Conservation (phyloP, 2,329 filamentous ascomycete genomes). For the Tolypocladium cylindrosporum region DNA sequence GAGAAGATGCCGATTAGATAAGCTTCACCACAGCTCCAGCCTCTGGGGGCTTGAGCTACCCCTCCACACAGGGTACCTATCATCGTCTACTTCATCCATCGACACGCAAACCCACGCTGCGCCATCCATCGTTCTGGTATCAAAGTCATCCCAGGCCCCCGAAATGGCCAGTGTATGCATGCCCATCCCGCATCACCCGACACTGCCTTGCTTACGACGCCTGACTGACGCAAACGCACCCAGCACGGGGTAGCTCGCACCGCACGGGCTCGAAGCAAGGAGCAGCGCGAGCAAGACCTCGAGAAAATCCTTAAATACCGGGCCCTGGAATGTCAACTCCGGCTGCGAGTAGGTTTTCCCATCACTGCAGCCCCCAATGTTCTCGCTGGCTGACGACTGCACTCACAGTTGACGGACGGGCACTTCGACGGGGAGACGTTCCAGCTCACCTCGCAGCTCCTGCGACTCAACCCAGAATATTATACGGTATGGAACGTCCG, state of each 20-base stretch:
- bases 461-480: slow-evolving; percentile 75
- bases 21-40: background rate
- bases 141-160: background rate
- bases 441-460: slow-evolving; percentile 59
- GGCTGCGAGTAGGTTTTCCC: slow-evolving; percentile 42
- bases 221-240: background rate
- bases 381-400: background rate
- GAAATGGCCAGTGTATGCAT: background rate
- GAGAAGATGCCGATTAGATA: background rate
- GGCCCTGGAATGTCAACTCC: slow-evolving; percentile 57
- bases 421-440: slow-evolving; percentile 49
- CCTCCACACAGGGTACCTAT: background rate
- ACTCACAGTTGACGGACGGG: slow-evolving; percentile 23
- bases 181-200: background rate
- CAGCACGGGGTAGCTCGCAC: slow-evolving; percentile 79
- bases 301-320: slow-evolving; percentile 70
- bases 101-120: background rate
- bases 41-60: background rate
- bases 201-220: background rate
- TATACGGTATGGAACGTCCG: slow-evolving; percentile 89
- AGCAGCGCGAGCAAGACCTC: slow-evolving; percentile 61
- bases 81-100: background rate
- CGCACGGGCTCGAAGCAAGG: slow-evolving; percentile 51
- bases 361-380: background rate
- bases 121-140: background rate